Conservation (phyloP, 768 basidiomycete species). For the Termitomyces sp. region DNA sequence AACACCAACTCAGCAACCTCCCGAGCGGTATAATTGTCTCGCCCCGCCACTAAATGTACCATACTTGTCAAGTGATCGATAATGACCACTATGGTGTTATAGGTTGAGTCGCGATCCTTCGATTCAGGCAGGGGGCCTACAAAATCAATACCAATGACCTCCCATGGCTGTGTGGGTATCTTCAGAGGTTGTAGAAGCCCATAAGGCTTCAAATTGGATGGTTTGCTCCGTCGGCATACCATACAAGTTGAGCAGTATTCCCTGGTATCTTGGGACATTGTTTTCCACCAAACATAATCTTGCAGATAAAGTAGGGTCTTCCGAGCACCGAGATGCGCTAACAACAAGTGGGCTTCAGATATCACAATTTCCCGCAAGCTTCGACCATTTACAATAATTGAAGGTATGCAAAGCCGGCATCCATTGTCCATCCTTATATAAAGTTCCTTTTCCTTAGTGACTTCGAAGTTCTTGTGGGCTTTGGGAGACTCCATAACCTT, state of each 20-base stretch:
- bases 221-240: slow-evolving; percentile 14
- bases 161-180: slow-evolving; percentile 9
- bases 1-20: slow-evolving; percentile 21
- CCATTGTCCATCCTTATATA: neutral
- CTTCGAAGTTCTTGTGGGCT: neutral
- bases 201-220: slow-evolving; percentile 13
- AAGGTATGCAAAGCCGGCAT: neutral
- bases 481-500: neutral
- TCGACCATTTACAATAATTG: neutral
- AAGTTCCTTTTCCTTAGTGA: neutral
- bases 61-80: slow-evolving; percentile 17
- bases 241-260: slow-evolving; percentile 23
- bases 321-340: slow-evolving; percentile 5
- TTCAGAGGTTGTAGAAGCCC: slow-evolving; percentile 17
- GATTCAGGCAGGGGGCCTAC: slow-evolving; percentile 17
- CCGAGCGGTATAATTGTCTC: slow-evolving; percentile 13
- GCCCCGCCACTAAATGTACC: slow-evolving; percentile 16
- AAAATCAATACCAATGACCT: slow-evolving; percentile 13
- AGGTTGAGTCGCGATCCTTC: slow-evolving; percentile 13
- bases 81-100: slow-evolving; percentile 18
- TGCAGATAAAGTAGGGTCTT: slow-evolving; percentile 28
- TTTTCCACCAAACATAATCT: slow-evolving; percentile 33
- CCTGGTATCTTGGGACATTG: slow-evolving; percentile 10
- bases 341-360: neutral
- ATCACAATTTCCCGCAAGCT: neutral